Base-by-base conservation (phyloP, 495 filamentous ascomycete genomes). In the Aspergillus ellipticus region DNA sequence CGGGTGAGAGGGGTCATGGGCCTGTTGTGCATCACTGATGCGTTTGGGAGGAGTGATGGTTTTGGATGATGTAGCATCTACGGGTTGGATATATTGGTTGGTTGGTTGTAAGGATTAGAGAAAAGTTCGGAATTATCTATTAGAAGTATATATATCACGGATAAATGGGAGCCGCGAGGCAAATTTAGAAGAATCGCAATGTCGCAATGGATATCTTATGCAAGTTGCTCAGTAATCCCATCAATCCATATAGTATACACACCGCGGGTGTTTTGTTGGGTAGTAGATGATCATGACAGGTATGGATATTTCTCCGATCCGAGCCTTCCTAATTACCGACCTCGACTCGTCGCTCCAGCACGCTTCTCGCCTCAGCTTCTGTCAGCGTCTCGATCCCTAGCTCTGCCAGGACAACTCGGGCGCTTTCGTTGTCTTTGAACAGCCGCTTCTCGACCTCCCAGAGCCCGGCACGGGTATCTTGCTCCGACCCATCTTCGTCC, bases 341-440 rank as follows among this genome's bases (percentile, higher is more conserved):
- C 66, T 98, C 94, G 2, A 95, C 85, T 63, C 94, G 81, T 51
- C 82, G 82, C 68, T 89, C 82, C 62, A 98, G 66, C 49, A 96
- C 81, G 56, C 79, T 78, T 59, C 93, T 83, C 7, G 90, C 93
- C 59, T 95, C 89, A 6, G 73, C 79, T 49, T 87, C 87, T 1
- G 77, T 84, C 60, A 98, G 66, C 21, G 65, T 62, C 29, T 82
- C 82, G 48, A 85, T 74, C 29, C 89, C 77, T 31, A 87, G 74
- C 62, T 93, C 78, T 52, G 84, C 81, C 35, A 98, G 71, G 16
- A 85, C 80, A 61, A 81, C 85, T 59, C 90, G 85, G 1, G 92
- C 94, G 62, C 87, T 87, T 50, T 87, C 79, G 52, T 93, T 93
- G 58, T 87, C 85, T 37, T 79, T 85, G 69, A 95, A 97, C 0